These are phyloP conservation scores for Apiospora sp. DNA, from an alignment of 2,329 filamentous ascomycete genomes.

Conservation along the genomic window DNA sequence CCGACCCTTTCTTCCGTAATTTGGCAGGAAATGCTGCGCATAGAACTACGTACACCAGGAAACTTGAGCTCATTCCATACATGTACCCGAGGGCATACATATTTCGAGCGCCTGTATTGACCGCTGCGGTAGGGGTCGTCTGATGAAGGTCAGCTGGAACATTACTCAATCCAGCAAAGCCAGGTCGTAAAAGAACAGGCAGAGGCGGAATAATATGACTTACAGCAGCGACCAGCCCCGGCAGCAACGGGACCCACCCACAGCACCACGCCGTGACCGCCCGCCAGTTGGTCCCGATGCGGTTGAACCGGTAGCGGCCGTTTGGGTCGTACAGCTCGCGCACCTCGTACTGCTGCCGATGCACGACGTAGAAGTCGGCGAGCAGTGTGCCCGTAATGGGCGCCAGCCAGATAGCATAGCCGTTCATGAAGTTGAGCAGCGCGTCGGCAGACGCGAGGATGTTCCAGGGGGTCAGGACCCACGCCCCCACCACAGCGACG, in stretches of 20 bases:
- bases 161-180: too few species aligned
- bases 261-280: background rate
- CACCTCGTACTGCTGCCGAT: background rate
- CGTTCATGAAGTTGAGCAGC: background rate
- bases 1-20: too few species aligned
- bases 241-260: background rate
- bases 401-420: constrained; percentile 11
- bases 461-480: background rate
- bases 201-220: background rate
- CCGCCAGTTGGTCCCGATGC: background rate
- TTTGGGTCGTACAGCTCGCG: background rate
- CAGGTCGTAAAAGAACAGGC: background rate
- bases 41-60: background rate
- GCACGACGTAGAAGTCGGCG: background rate
- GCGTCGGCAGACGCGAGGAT: background rate
- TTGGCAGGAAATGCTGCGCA: too few species aligned
- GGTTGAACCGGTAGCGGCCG: background rate
- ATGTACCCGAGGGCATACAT: background rate
- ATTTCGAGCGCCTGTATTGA: background rate
- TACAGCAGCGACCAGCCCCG: background rate
- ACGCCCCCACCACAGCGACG: background rate
- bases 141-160: background rate
- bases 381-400: background rate
- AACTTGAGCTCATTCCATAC: background rate
- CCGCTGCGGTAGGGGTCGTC: background rate